phyloP scores from a whole-genome alignment of 1,284 basidiomycete species.

The Marasmius sp. region DNA sequence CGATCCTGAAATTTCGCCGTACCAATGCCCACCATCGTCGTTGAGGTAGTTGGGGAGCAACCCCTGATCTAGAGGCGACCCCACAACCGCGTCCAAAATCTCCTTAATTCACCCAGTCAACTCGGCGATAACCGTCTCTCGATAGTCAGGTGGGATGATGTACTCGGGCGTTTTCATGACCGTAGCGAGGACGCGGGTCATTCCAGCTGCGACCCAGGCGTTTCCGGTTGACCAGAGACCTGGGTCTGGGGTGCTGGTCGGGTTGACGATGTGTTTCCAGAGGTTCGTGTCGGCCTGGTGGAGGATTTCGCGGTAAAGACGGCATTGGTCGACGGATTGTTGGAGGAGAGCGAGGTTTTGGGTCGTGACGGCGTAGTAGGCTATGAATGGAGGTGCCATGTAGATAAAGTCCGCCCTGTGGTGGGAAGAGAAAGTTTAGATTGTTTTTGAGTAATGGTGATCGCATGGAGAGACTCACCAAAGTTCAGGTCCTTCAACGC shows the following conservation, averaged over 20 bases:
- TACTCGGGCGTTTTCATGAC: slow-evolving; percentile 27
- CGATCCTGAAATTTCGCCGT: slow-evolving; percentile 44
- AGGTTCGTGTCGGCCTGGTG: slow-evolving; percentile 29
- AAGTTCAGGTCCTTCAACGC: slow-evolving; percentile 37
- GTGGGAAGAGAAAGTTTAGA: background rate
- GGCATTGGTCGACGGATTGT: slow-evolving; percentile 46
- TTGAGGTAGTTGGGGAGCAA: slow-evolving; percentile 42
- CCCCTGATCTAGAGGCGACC: slow-evolving; percentile 20
- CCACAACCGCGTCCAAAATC: slow-evolving; percentile 33
- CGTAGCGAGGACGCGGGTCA: slow-evolving; percentile 46
- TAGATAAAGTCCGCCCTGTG: slow-evolving; percentile 57
- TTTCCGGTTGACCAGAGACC: slow-evolving; percentile 57
- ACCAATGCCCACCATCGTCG: slow-evolving; percentile 31
- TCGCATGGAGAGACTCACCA: too few species aligned
- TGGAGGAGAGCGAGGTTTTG: slow-evolving; percentile 40
- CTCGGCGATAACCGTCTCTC: slow-evolving; percentile 19
- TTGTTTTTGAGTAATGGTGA: slow-evolving; percentile 1
- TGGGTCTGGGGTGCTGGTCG: slow-evolving; percentile 3
- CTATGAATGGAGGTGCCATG: slow-evolving; percentile 65
- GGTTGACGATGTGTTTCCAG: slow-evolving; percentile 44
- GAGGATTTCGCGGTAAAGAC: slow-evolving; percentile 42
- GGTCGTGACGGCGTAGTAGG: slow-evolving; percentile 50
- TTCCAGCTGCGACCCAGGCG: slow-evolving; percentile 41
- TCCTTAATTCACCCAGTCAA: slow-evolving; percentile 30
- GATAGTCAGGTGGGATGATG: background rate